These are phyloP conservation scores for Rhizophlyctis rosea DNA, from an alignment of 192 early-diverging fungal species.

Conservation along the genomic window DNA sequence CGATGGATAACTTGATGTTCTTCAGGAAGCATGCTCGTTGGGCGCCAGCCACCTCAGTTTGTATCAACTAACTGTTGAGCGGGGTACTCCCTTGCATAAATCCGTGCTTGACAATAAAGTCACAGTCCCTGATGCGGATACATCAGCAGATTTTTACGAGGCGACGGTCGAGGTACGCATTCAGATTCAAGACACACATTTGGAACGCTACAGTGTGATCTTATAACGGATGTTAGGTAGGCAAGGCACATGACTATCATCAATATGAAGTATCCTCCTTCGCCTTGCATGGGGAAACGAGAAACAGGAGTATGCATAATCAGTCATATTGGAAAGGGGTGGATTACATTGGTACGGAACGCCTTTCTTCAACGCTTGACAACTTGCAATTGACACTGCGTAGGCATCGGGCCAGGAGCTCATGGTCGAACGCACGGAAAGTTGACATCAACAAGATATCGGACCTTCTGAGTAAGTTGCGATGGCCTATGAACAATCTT, in stretches of 20 bases:
- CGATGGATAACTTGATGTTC: background rate
- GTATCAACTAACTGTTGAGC: constrained; percentile 42
- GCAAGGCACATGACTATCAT: constrained; percentile 16
- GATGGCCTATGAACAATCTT: background rate
- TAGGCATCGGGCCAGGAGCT: constrained; percentile 40
- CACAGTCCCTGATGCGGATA: constrained; percentile 14
- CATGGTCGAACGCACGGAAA: constrained; percentile 22
- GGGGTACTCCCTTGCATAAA: constrained; percentile 34
- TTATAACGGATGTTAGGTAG: background rate
- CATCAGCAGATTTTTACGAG: constrained; percentile 30
- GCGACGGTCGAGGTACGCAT: constrained; percentile 21
- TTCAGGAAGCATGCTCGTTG: constrained; percentile 1
- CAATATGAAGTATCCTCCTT: constrained; percentile 48
- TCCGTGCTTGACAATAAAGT: constrained; percentile 1
- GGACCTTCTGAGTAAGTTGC: constrained; percentile 24
- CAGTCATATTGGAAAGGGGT: constrained; percentile 31
- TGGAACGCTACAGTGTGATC: constrained; percentile 2
- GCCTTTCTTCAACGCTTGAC: background rate
- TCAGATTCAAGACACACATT: too few relatives aligned
- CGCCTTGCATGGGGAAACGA: constrained; percentile 7
- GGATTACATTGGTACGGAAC: constrained; percentile 30
- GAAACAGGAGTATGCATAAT: constrained; percentile 28
- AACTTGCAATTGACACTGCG: background rate
- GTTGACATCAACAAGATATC: background rate
- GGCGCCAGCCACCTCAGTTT: constrained; percentile 29